A percentile compares a stretch with the other conserved stretches of the same genome.
phyloP scores from a whole-genome alignment of 2,329 filamentous ascomycete genomes.

The Fusarium sp. region DNA sequence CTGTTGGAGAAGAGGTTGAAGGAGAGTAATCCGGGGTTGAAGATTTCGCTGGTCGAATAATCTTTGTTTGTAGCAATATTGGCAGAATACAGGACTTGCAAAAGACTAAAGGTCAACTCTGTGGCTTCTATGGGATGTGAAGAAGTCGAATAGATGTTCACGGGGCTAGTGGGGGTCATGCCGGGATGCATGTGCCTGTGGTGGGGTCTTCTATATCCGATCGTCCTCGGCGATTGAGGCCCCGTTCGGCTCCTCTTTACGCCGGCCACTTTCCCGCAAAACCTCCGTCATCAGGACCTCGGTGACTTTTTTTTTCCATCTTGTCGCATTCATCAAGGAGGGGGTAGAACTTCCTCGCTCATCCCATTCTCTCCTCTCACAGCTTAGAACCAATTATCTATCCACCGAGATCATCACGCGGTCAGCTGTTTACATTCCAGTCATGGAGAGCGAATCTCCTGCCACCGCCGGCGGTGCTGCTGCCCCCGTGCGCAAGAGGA shows the following conservation, averaged over 20 bases:
- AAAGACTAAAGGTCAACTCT: neutral
- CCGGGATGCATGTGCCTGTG: neutral
- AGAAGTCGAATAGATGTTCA: neutral
- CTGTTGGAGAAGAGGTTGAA: constrained; percentile 43
- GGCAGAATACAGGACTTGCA: neutral
- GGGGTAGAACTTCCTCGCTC: neutral
- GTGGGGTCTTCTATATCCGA: constrained; percentile 23
- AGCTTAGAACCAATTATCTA: neutral
- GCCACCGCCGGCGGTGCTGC: constrained; percentile 14
- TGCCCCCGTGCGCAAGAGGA: constrained; percentile 36
- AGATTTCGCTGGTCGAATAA: constrained; percentile 38
- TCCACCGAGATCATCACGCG: neutral
- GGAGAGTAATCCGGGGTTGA: constrained; percentile 48
- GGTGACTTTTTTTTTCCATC: neutral
- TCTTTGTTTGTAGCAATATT: neutral
- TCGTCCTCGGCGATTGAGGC: constrained; percentile 22
- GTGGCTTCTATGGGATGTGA: neutral
- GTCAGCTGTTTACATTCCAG: neutral
- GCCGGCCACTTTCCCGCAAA: constrained; percentile 11
- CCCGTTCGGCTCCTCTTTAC: constrained; percentile 27
- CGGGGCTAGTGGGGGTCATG: neutral
- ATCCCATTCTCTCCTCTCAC: neutral
- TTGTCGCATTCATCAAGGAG: neutral
- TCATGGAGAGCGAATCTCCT: constrained; percentile 8
- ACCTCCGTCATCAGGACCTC: neutral